A percentile compares a stretch with the other conserved stretches of the same genome.
phyloP scores from a whole-genome alignment of 768 basidiomycete species.

The Russula dissimulans region DNA sequence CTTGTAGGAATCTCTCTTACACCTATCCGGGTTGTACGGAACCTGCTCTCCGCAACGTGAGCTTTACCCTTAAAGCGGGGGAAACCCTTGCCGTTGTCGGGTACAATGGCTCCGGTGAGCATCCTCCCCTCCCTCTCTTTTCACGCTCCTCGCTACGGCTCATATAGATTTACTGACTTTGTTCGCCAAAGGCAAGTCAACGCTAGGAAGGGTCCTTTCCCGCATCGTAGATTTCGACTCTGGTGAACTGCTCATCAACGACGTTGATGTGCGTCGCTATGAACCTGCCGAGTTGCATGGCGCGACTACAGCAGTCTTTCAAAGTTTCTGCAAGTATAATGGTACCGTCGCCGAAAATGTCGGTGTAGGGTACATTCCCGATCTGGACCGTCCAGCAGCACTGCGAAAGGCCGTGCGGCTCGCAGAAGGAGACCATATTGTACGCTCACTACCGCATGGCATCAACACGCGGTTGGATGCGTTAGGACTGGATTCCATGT shows the following conservation, averaged over 20 bases:
- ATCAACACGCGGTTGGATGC: conserved; percentile 64
- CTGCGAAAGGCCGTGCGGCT: conserved; percentile 58
- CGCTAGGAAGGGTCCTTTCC: conserved; percentile 71
- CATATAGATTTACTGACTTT: not conserved
- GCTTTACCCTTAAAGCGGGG: conserved; percentile 60
- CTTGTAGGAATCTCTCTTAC: conserved; percentile 49
- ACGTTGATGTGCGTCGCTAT: conserved; percentile 53
- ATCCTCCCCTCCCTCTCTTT: not conserved
- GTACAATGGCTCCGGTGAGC: conserved; percentile 69
- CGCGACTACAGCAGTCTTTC: conserved; percentile 74
- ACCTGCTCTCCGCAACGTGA: conserved; percentile 61
- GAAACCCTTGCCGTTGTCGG: conserved; percentile 82
- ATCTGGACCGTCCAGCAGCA: conserved; percentile 45
- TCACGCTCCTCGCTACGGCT: not conserved
- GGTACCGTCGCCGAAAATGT: conserved; percentile 75
- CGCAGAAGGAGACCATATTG: conserved; percentile 60
- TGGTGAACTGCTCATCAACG: conserved; percentile 64
- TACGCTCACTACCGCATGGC: conserved; percentile 60
- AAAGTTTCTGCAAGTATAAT: conserved; percentile 76
- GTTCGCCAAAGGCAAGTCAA: conserved; percentile 61
- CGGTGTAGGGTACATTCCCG: conserved; percentile 68
- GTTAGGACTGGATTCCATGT: conserved; percentile 42
- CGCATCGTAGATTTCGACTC: conserved; percentile 69
- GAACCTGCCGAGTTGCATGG: conserved; percentile 63
- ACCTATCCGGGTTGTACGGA: conserved; percentile 70